Base-by-base conservation (phyloP, 306 rosid species). In the Medicago lupulina region DNA sequence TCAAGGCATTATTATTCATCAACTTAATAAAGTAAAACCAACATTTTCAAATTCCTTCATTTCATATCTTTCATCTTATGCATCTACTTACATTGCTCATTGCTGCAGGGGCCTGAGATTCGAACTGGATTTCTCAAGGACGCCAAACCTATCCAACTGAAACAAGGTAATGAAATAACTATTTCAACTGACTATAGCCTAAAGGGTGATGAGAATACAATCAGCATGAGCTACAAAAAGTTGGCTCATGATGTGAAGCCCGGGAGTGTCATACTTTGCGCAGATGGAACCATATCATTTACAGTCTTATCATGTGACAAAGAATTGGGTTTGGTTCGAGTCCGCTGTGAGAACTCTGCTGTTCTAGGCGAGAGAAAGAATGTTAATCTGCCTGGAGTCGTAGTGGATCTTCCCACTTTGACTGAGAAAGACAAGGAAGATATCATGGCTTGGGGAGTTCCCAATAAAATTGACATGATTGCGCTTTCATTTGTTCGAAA, bases 111-210 rank as follows among this genome's bases (percentile, higher is more conserved):
- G 69, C 97, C 98, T 10, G 98, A 92, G 92, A 95, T 95, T 84
- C 91, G 98, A 83, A 95, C 98, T 64, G 98, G 98, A 41, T 95
- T 95, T 88, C 84, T 95, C 77, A 92, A 90, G 85, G 98, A 92
- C 19, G 75, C 83, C 43, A 95, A 95, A 67, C 92, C 98, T 17
- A 47, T 95, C 78, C 96, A 95, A 73, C 84, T 95, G 39, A 85
- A 70, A 75, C 96, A 69, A 67, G 97, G 97, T 64, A 84, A 86
- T 12, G 97, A 95, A 64, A 89, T 95, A 85, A 92, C 87, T 54
- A 80, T 95, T 80, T 92, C 98, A 31, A 92, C 96, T 9, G 98
- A 92, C 83, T 95, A 95, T 70, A 78, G 75, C 88, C 23, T 95
- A 70, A 88, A 92, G 91, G 98, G 98, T 13, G 95, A 95, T 85